phyloP scores from a whole-genome alignment of 495 filamentous ascomycete genomes.

The Hypoxylon subgilvum region DNA sequence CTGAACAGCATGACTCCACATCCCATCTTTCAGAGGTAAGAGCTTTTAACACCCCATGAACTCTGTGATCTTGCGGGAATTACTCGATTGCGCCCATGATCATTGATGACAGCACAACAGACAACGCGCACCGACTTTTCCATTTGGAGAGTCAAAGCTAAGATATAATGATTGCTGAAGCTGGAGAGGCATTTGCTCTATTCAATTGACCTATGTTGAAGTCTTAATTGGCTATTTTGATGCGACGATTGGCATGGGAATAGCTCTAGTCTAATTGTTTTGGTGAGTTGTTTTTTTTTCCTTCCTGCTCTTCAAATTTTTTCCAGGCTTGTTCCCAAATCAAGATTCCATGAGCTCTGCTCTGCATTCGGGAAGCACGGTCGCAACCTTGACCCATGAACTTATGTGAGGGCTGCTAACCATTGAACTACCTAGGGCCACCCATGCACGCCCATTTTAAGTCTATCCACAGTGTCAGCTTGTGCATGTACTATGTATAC shows the following conservation, averaged over 20 bases:
- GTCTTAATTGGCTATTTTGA: background rate
- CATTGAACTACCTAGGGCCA: conserved; percentile 27
- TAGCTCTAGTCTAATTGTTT: conserved; percentile 23
- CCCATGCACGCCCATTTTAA: conserved; percentile 22
- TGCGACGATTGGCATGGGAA: conserved; percentile 23
- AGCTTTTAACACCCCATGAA: conserved; percentile 25
- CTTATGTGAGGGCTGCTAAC: conserved; percentile 37
- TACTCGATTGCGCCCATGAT: conserved; percentile 35
- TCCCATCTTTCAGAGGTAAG: conserved; percentile 30
- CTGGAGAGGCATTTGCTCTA: conserved; percentile 18
- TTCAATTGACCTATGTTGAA: conserved; percentile 32
- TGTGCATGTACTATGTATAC: background rate
- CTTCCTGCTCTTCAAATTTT: background rate
- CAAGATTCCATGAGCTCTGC: conserved; percentile 38
- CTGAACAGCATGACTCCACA: conserved; percentile 37
- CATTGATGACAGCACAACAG: no score
- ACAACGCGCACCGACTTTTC: conserved; percentile 34
- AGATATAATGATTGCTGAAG: conserved; percentile 15
- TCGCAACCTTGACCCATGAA: conserved; percentile 21
- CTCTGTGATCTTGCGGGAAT: conserved; percentile 39
- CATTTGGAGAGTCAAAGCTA: conserved; percentile 23
- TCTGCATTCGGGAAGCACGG: conserved; percentile 39
- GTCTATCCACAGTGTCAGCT: conserved; percentile 25
- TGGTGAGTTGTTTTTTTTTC: conserved; percentile 18
- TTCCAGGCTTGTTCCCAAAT: conserved; percentile 29